phyloP scores from a whole-genome alignment of 2,329 filamentous ascomycete species.

The Mycogone perniciosa region DNA sequence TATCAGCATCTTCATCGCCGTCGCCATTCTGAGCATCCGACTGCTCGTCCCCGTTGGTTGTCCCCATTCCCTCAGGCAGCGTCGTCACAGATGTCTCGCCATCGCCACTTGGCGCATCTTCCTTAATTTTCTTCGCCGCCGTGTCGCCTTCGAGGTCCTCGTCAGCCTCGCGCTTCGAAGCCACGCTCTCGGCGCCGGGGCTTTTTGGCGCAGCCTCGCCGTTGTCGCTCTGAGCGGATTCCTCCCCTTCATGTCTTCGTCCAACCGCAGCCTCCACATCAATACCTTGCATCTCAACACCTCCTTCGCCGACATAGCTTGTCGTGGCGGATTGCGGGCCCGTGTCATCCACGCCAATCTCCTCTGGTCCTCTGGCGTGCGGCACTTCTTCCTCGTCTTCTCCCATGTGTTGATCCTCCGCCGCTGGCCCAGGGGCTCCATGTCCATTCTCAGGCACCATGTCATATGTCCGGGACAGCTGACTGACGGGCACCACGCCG shows the following conservation, averaged over 20 bases:
- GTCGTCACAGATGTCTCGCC: slow-evolving; percentile 11
- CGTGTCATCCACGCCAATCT: slow-evolving; percentile 80
- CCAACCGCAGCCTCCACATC: slow-evolving; percentile 58
- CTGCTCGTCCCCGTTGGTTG: background rate
- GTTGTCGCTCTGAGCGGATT: slow-evolving; percentile 18
- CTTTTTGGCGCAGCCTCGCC: slow-evolving; percentile 21
- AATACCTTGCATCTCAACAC: slow-evolving; percentile 48
- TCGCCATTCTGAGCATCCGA: background rate
- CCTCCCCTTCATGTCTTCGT: slow-evolving; percentile 35
- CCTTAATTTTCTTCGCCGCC: slow-evolving; percentile 45
- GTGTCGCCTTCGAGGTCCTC: slow-evolving; percentile 36
- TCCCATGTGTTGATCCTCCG: slow-evolving; percentile 32
- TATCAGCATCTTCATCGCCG: background rate
- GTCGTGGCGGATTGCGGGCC: slow-evolving; percentile 58
- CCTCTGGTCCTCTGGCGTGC: slow-evolving; percentile 76
- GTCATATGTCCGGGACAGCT: slow-evolving; percentile 43
- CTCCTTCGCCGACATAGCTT: slow-evolving; percentile 33
- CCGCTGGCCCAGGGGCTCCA: slow-evolving; percentile 22
- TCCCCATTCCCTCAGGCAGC: slow-evolving; percentile 3
- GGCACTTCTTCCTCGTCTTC: slow-evolving; percentile 59
- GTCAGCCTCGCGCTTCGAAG: slow-evolving; percentile 52
- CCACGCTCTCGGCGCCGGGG: slow-evolving; percentile 27
- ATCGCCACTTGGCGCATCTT: slow-evolving; percentile 25
- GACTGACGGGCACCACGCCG: slow-evolving; percentile 65
- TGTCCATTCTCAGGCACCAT: slow-evolving; percentile 23